These are phyloP conservation scores for Yamadazyma spencermartinsiae DNA, from an alignment of 1,139 yeast genomes.

Conservation along the genomic window DNA sequence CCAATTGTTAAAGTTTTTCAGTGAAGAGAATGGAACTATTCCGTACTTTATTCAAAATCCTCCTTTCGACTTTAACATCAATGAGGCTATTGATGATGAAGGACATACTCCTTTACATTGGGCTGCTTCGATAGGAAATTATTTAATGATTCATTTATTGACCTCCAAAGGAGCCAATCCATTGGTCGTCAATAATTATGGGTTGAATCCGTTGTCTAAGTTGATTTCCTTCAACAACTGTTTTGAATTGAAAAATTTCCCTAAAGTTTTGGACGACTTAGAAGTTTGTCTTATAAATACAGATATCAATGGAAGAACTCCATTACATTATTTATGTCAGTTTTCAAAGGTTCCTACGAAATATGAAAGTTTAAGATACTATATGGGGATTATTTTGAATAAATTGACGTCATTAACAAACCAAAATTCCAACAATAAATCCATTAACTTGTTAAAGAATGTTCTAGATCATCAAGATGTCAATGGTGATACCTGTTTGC, in stretches of 20 bases:
- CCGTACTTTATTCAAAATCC: slow-evolving; percentile 75
- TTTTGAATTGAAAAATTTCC: slow-evolving; percentile 74
- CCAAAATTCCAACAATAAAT: slow-evolving; percentile 26
- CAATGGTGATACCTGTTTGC: slow-evolving; percentile 68
- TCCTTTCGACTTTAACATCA: slow-evolving; percentile 78
- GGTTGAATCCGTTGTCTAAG: slow-evolving; percentile 84
- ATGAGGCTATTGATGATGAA: slow-evolving; percentile 89
- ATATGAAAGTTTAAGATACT: slow-evolving; percentile 43
- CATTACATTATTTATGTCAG: slow-evolving; percentile 71
- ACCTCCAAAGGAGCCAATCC: slow-evolving; percentile 77
- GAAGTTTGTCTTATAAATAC: slow-evolving; percentile 72
- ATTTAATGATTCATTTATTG: slow-evolving; percentile 67
- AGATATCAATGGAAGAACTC: slow-evolving; percentile 70
- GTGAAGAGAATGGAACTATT: slow-evolving; percentile 64
- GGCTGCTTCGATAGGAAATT: slow-evolving; percentile 93
- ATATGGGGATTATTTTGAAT: slow-evolving; percentile 38
- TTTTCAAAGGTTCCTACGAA: slow-evolving; percentile 53
- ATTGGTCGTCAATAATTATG: slow-evolving; percentile 67
- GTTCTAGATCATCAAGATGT: slow-evolving; percentile 70
- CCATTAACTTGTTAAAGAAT: slow-evolving; percentile 53
- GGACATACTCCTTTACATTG: slow-evolving; percentile 96
- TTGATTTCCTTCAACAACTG: slow-evolving; percentile 86
- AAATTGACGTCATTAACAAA: slow-evolving; percentile 36
- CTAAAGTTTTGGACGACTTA: slow-evolving; percentile 65
- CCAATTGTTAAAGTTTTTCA: slow-evolving; percentile 58